These are phyloP conservation scores for Salix brachista DNA, from an alignment of 345 rosid genomes.

Conservation along the genomic window DNA sequence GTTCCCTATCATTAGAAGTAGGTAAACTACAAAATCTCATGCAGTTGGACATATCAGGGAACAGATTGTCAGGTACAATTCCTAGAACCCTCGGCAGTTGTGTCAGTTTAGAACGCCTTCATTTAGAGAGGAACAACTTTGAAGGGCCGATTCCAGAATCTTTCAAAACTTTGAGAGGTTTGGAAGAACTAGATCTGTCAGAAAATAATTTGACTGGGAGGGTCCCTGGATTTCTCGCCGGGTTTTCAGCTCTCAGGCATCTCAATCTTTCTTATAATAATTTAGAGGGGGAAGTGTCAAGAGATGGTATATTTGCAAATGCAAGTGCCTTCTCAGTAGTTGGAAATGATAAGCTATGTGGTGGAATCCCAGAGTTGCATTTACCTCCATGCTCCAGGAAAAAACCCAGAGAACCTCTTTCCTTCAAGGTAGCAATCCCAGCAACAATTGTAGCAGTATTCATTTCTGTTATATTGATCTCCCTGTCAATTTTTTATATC, in stretches of 20 bases:
- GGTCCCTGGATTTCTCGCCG: constrained; percentile 12
- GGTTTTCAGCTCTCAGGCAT: not conserved
- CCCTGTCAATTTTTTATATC: no score
- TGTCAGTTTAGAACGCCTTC: constrained; percentile 11
- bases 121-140: constrained; percentile 12
- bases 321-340: no score
- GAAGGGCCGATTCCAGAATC: constrained; percentile 20
- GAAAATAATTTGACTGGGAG: constrained; percentile 21
- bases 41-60: constrained; percentile 21
- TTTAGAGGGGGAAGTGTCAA: constrained; percentile 19
- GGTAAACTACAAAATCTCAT: constrained; percentile 11
- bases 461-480: no score
- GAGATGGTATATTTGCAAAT: constrained; percentile 18
- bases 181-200: constrained; percentile 23
- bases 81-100: constrained; percentile 21
- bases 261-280: constrained; percentile 23
- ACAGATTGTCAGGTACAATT: constrained; percentile 24
- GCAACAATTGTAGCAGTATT: no score
- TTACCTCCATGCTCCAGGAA: no score
- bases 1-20: constrained; percentile 26
- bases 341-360: no score
- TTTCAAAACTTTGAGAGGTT: constrained; percentile 14
- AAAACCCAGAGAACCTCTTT: no score
- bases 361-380: no score
- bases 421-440: no score